Percentiles rank a stretch among this genome's conserved stretches.
phyloP scores from a whole-genome alignment of 1,284 basidiomycete genomes.

The Ceratobasidium sp. region DNA sequence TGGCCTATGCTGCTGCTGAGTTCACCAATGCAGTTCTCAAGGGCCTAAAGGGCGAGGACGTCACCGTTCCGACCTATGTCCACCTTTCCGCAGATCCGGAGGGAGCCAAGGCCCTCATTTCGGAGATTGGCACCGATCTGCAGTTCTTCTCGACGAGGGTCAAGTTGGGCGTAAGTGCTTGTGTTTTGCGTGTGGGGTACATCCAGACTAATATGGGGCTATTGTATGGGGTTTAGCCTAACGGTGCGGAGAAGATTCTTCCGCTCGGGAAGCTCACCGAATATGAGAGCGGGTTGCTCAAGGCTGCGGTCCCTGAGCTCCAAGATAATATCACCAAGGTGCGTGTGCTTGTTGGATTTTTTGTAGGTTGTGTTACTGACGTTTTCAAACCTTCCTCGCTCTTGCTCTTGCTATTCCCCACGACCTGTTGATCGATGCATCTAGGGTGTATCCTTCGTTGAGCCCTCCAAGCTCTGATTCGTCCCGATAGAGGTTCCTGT shows the following conservation, averaged over 20 bases:
- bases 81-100: conserved; percentile 79
- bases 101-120: conserved; percentile 71
- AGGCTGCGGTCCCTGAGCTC: conserved; percentile 84
- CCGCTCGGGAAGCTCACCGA: conserved; percentile 77
- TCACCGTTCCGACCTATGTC: conserved; percentile 87
- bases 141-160: conserved; percentile 87
- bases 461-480: conserved; percentile 54
- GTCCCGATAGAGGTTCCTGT: too few relatives aligned
- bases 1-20: conserved; percentile 91
- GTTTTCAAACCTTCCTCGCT: too few relatives aligned
- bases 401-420: background rate
- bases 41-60: conserved; percentile 88
- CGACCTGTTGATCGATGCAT: conserved; percentile 10
- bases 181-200: conserved; percentile 25
- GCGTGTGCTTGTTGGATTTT: background rate
- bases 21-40: conserved; percentile 83
- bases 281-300: conserved; percentile 78
- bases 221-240: conserved; percentile 58
- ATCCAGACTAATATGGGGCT: background rate
- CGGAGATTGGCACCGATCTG: conserved; percentile 71
- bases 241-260: conserved; percentile 85
- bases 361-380: background rate
- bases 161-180: conserved; percentile 77
- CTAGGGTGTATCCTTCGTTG: conserved; percentile 56
- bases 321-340: conserved; percentile 80